These are phyloP conservation scores for Microcos paniculata DNA, from an alignment of 345 rosid genomes.

Conservation along the genomic window DNA sequence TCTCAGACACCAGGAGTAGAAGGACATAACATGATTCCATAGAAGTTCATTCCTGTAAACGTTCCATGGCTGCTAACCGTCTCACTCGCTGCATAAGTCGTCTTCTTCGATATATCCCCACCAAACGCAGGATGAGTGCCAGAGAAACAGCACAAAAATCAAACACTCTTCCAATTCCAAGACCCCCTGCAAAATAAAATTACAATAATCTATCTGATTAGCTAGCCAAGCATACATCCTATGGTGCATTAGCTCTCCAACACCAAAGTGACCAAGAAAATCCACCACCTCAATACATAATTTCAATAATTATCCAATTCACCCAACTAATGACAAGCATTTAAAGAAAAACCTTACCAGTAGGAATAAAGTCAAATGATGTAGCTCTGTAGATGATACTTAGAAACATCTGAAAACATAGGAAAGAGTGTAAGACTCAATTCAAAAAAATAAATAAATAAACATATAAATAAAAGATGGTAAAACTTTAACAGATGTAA, in stretches of 20 bases:
- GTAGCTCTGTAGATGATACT: conserved; percentile 61
- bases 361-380: conserved; percentile 69
- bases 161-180: conserved; percentile 55
- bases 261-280: background rate
- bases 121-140: conserved; percentile 57
- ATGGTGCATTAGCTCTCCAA: background rate
- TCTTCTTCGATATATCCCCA: conserved; percentile 53
- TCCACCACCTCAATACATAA: too few species aligned
- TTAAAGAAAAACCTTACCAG: conserved; percentile 39
- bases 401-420: conserved; percentile 56
- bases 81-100: conserved; percentile 61
- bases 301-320: background rate
- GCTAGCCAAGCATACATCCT: background rate
- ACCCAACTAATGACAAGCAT: background rate
- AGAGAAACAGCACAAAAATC: conserved; percentile 54
- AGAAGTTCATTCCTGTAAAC: conserved; percentile 31
- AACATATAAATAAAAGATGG: background rate
- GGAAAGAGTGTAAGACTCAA: background rate
- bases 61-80: conserved; percentile 45
- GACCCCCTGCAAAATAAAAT: conserved; percentile 40
- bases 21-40: background rate
- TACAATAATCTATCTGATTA: background rate
- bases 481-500: background rate
- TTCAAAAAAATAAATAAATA: background rate
- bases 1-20: background rate